Percentiles rank a stretch among this genome's conserved stretches.
Conservation (phyloP, 2,329 filamentous ascomycete species). For the Graphiopsis chlorocephala region DNA sequence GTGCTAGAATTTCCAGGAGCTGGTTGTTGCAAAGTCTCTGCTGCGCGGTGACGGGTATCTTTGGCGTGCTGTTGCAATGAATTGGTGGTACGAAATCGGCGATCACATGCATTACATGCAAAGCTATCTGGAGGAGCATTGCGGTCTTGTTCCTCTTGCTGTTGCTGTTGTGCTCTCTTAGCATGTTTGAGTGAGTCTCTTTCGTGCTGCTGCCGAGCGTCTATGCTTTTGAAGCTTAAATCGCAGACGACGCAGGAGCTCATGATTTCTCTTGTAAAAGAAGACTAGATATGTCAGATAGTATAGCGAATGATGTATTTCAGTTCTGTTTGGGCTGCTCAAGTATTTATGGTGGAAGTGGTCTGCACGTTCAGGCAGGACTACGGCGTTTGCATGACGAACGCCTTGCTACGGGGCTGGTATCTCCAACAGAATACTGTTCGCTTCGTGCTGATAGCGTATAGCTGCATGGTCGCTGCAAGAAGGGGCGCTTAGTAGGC, state of each 20-base stretch:
- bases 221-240: background rate
- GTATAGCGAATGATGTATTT: background rate
- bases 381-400: too few relatives aligned
- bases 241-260: background rate
- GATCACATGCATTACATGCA: background rate
- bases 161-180: background rate
- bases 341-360: too few relatives aligned
- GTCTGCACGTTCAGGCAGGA: too few relatives aligned
- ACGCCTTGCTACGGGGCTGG: too few relatives aligned
- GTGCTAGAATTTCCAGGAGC: background rate
- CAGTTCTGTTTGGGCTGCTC: too few relatives aligned
- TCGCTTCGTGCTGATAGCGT: background rate
- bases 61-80: background rate
- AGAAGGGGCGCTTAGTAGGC: background rate
- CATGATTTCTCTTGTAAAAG: background rate
- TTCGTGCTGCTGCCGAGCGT: background rate
- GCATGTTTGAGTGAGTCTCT: background rate
- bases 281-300: too few relatives aligned
- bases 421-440: too few relatives aligned
- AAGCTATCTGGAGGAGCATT: background rate
- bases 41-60: background rate
- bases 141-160: background rate
- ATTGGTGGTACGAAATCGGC: background rate
- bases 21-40: background rate
- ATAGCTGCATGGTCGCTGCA: background rate